Evolutionary conservation across 257 asterid species (phyloP), one percentile per base, ranked within the genome.

Genomic region (Solanum stenotomum): DNA sequence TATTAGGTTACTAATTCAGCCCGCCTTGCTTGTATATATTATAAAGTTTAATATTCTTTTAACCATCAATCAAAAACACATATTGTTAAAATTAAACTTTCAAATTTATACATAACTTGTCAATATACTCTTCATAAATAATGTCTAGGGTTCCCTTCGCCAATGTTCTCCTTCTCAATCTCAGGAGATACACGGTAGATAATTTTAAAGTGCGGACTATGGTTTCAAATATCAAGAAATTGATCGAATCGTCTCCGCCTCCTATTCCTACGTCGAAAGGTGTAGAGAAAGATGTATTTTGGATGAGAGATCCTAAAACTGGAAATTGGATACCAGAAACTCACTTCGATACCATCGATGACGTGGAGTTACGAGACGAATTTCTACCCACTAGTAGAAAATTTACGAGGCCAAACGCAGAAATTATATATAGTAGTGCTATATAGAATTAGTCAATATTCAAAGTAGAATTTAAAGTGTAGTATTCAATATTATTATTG

Each of bases 281-380:
- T 2, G 74, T 37, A 31, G 40, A 15, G 35, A 89, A 83, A 40
- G 86, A 90, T 12, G 92, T 82, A 15, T 86, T 72, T 61, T 93
- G 95, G 94, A 92, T 92, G 96, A 91, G 89, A 88, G 93, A 93
- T 75, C 94, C 95, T 5, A 91, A 89, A 87, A 91, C 91, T 7
- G 95, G 94, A 87, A 88, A 92, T 67, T 92, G 92, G 94, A 34
- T 87, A 5, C 95, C 96, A 2, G 94, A 93, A 90, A 88, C 56
- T 70, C 93, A 91, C 89, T 91, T 92, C 34, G 65, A 33, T 25
- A 89, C 86, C 20, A 84, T 90, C 7, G 92, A 91, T 18, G 88
- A 13, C 10, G 93, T 82, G 7, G 96, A 92, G 22, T 90, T 90
- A 70, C 89, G 93, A 85, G 40, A 87, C 12, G 88, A 92, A 86